These are phyloP conservation scores for Thermothelomyces thermophilus DNA, from an alignment of 2,329 filamentous ascomycete genomes.

Conservation along the genomic window DNA sequence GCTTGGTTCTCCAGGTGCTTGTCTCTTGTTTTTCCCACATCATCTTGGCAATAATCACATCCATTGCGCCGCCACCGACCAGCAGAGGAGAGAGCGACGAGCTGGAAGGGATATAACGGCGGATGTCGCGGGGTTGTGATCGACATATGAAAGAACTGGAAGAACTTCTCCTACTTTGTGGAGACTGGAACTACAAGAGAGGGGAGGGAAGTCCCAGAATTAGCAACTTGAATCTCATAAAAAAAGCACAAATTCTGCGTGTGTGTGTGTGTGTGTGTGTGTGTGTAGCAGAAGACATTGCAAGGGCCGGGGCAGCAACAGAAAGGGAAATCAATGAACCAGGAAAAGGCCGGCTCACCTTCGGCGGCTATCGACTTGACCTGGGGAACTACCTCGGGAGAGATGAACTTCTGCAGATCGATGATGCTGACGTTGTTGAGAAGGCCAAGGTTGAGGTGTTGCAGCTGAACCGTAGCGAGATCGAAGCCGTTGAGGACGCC, in stretches of 20 bases:
- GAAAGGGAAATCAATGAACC: not conserved
- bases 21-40: too few species aligned
- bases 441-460: slow-evolving; percentile 27
- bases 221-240: too few species aligned
- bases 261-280: too few species aligned
- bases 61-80: too few species aligned
- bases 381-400: slow-evolving; percentile 25
- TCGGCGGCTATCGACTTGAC: slow-evolving; percentile 28
- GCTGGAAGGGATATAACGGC: not conserved
- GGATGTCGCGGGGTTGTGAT: not conserved
- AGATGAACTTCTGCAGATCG: slow-evolving; percentile 31
- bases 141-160: not conserved
- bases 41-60: too few species aligned
- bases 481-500: slow-evolving; percentile 29
- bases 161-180: slow-evolving; percentile 14
- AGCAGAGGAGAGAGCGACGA: too few species aligned
- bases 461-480: slow-evolving; percentile 24
- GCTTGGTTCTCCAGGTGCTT: too few species aligned
- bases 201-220: slow-evolving; percentile 2
- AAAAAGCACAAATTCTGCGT: too few species aligned
- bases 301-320: too few species aligned
- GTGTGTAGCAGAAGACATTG: too few species aligned
- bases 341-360: slow-evolving; percentile 18
- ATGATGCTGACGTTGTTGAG: slow-evolving; percentile 28
- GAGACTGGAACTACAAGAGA: slow-evolving; percentile 15